A percentile compares a stretch with the other conserved stretches of the same genome.
These are phyloP conservation scores for Mollisia scopiformis DNA, from an alignment of 2,329 filamentous ascomycete genomes.

Conservation along the genomic window DNA sequence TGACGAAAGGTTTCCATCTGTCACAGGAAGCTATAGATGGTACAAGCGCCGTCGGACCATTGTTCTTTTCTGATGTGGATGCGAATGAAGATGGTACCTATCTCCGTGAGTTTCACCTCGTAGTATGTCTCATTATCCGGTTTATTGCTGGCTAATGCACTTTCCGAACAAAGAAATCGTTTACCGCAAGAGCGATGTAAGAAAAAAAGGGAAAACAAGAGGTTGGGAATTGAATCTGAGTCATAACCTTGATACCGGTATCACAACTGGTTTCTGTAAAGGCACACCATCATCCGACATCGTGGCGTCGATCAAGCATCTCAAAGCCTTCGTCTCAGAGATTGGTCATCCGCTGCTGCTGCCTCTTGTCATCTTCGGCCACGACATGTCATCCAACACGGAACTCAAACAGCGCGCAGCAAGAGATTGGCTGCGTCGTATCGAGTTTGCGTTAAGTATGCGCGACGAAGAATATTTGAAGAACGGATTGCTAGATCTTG, in stretches of 20 bases:
- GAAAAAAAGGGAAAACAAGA: conserved; percentile 64
- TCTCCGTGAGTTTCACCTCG: conserved; percentile 50
- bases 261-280: conserved; percentile 65
- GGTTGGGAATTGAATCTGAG: conserved; percentile 68
- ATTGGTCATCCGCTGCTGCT: conserved; percentile 61
- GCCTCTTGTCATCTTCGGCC: conserved; percentile 59
- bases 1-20: conserved; percentile 57
- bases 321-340: conserved; percentile 52
- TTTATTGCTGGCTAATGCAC: not conserved
- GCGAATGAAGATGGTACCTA: conserved; percentile 58
- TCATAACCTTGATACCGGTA: conserved; percentile 54
- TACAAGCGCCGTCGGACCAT: conserved; percentile 61
- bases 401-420: conserved; percentile 66
- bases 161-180: conserved; percentile 52
- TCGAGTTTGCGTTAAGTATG: conserved; percentile 64
- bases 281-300: conserved; percentile 62
- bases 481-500: conserved; percentile 56
- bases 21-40: conserved; percentile 62
- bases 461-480: conserved; percentile 39
- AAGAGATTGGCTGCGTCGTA: conserved; percentile 61
- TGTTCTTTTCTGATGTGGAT: conserved; percentile 62
- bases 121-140: too few relatives aligned
- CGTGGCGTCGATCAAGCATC: conserved; percentile 50
- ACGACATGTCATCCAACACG: conserved; percentile 57
- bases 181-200: conserved; percentile 67